Conservation (phyloP, 2,329 filamentous ascomycete genomes). For the Blastomyces emzantsi region DNA sequence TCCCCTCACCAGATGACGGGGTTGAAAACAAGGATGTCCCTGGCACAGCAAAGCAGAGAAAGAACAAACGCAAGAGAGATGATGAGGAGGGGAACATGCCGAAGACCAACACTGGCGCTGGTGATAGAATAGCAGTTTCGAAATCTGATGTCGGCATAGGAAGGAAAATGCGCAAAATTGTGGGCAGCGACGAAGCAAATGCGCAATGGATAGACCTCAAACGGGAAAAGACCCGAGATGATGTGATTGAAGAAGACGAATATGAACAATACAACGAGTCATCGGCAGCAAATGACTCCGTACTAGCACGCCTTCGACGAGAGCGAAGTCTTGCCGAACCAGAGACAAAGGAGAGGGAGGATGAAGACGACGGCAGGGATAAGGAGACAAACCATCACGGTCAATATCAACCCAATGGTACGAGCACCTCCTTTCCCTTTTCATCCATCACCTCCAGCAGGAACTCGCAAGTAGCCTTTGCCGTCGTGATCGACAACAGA, state of each 20-base stretch:
- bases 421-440: constrained; percentile 12
- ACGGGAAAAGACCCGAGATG: constrained; percentile 20
- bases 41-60: constrained; percentile 16
- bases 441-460: constrained; percentile 15
- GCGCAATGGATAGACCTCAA: constrained; percentile 27
- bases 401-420: constrained; percentile 11
- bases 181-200: constrained; percentile 30
- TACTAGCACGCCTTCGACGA: constrained; percentile 27
- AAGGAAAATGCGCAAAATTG: constrained; percentile 42
- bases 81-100: constrained; percentile 36
- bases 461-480: constrained; percentile 11
- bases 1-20: constrained; percentile 37
- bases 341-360: constrained; percentile 15
- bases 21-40: constrained; percentile 19
- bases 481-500: constrained; percentile 19
- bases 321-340: constrained; percentile 13
- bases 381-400: constrained; percentile 11
- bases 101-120: constrained; percentile 47
- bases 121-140: constrained; percentile 41
- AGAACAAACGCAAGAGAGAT: constrained; percentile 37
- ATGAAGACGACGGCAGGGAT: constrained; percentile 6
- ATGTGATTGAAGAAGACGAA: constrained; percentile 26
- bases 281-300: constrained; percentile 23
- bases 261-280: constrained; percentile 29
- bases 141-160: constrained; percentile 38